Conservation (phyloP, 192 early-diverging fungal species). For the Lunasporangiospora selenospora region DNA sequence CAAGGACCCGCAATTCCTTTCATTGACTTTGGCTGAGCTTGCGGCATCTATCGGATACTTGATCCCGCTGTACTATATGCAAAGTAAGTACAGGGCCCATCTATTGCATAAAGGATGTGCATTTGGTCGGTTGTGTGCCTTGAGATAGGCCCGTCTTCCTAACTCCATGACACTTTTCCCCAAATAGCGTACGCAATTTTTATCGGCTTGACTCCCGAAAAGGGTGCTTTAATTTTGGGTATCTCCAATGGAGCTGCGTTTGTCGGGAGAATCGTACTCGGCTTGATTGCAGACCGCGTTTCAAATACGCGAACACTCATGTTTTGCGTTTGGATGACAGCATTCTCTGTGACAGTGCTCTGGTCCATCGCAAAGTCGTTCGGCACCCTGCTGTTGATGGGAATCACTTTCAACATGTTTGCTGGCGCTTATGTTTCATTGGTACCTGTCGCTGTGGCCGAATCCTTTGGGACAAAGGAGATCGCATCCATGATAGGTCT, state of each 20-base stretch:
- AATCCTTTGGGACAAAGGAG: conserved; percentile 50
- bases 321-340: conserved; percentile 26
- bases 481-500: conserved; percentile 51
- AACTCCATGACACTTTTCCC: no score
- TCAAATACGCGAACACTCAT: conserved; percentile 48
- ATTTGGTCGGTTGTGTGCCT: no score
- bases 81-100: no score
- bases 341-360: conserved; percentile 47
- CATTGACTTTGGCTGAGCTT: conserved; percentile 29
- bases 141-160: no score
- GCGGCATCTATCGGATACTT: conserved; percentile 30
- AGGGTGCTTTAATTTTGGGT: conserved; percentile 35
- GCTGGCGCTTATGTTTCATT: conserved; percentile 57
- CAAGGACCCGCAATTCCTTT: conserved; percentile 32
- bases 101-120: no score
- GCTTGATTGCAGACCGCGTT: conserved; percentile 47
- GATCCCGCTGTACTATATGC: conserved; percentile 39
- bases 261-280: conserved; percentile 34
- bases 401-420: conserved; percentile 50
- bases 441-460: conserved; percentile 44
- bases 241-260: conserved; percentile 34
- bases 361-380: conserved; percentile 58
- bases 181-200: conserved; percentile 35
- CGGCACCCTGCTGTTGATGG: conserved; percentile 47
- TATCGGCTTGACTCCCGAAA: conserved; percentile 25